Evolutionary conservation across 257 asterid species (phyloP).

Genomic region (Solanum virginianum): DNA sequence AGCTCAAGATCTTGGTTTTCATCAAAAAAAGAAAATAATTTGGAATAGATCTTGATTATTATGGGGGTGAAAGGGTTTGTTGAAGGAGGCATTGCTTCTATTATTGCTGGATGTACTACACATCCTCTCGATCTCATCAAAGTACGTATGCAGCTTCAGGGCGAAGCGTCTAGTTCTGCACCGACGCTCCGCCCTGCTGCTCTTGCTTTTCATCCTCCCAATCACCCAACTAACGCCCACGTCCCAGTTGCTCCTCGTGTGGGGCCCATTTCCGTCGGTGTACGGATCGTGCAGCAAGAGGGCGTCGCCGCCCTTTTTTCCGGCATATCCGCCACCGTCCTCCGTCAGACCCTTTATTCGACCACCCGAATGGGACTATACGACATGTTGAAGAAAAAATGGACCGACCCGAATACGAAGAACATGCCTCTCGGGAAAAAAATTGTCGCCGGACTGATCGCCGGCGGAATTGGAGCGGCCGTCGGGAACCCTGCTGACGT

Average conservation of each 20-base stretch:
- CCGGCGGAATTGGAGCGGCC: conserved; percentile 86
- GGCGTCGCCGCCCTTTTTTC: conserved; percentile 65
- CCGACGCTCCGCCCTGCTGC: conserved; percentile 53
- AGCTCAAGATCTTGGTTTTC: background rate
- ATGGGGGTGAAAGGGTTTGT: conserved; percentile 86
- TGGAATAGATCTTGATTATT: background rate
- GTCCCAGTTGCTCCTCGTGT: conserved; percentile 22
- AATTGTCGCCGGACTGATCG: conserved; percentile 59
- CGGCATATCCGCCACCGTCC: conserved; percentile 92
- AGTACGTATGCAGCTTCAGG: conserved; percentile 88
- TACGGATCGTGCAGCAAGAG: conserved; percentile 52
- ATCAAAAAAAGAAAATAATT: background rate
- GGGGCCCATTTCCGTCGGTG: conserved; percentile 57
- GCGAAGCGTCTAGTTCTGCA: conserved; percentile 22
- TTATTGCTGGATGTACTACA: conserved; percentile 75
- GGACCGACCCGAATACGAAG: conserved; percentile 56
- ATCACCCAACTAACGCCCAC: conserved; percentile 6
- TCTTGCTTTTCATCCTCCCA: conserved; percentile 28
- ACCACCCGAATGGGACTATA: conserved; percentile 90
- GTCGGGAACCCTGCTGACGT: conserved; percentile 92
- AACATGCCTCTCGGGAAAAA: conserved; percentile 44
- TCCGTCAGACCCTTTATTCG: conserved; percentile 78
- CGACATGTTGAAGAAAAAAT: conserved; percentile 52
- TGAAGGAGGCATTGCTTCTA: conserved; percentile 90
- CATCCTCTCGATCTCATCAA: conserved; percentile 77